Evolutionary conservation across 805 yeast genomes (phyloP).

Genomic region (Pichia kluyveri): DNA sequence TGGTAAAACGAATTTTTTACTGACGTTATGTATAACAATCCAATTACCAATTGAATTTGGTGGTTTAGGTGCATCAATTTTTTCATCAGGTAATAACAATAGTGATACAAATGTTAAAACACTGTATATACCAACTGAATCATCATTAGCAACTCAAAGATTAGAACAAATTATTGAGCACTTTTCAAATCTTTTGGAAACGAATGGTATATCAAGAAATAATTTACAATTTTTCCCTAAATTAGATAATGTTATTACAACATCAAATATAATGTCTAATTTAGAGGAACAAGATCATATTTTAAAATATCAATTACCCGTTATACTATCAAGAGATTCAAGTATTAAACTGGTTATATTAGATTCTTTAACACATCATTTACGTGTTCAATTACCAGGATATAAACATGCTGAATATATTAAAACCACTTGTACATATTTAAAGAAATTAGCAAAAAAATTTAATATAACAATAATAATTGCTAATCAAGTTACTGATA

Average conservation of each 20-base stretch:
- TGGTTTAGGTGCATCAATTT: slow-evolving; percentile 32
- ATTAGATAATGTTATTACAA: slow-evolving; percentile 22
- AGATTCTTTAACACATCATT: slow-evolving; percentile 79
- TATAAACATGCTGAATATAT: slow-evolving; percentile 35
- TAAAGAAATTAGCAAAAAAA: slow-evolving; percentile 40
- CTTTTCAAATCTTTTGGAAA: slow-evolving; percentile 22
- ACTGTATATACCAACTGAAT: slow-evolving; percentile 78
- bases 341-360: slow-evolving; percentile 52
- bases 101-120: slow-evolving; percentile 27
- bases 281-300: slow-evolving; percentile 70
- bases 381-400: slow-evolving; percentile 50
- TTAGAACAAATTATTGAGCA: slow-evolving; percentile 36
- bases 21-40: slow-evolving; percentile 54
- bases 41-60: slow-evolving; percentile 41
- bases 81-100: not conserved
- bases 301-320: slow-evolving; percentile 59
- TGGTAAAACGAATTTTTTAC: slow-evolving; percentile 76
- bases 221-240: slow-evolving; percentile 23
- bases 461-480: slow-evolving; percentile 54
- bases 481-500: slow-evolving; percentile 75
- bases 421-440: slow-evolving; percentile 33
- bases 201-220: slow-evolving; percentile 22
- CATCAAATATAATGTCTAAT: slow-evolving; percentile 31
- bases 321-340: slow-evolving; percentile 31
- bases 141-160: slow-evolving; percentile 58